phyloP scores from a whole-genome alignment of 139 green algal genomes.

The Edaphochlamys debaryana region DNA sequence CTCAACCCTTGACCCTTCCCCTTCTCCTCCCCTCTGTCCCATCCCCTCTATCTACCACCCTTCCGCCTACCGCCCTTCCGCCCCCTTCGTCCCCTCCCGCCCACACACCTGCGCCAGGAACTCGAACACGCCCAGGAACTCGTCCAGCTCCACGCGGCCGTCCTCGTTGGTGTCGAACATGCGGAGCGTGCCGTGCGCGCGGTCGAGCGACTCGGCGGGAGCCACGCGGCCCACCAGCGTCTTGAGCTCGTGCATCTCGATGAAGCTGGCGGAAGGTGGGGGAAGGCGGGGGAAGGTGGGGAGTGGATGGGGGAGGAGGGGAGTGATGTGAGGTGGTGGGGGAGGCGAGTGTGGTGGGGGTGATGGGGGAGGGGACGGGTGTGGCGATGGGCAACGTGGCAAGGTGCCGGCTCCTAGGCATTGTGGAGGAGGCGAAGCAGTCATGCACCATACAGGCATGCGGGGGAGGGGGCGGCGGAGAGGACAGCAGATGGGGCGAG shows the following conservation, averaged over 20 bases:
- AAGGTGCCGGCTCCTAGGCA: too few species aligned
- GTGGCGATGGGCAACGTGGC: too few species aligned
- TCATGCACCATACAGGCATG: too few species aligned
- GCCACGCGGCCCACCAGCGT: conserved; percentile 34
- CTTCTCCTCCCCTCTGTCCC: background rate
- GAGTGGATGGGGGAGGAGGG: too few species aligned
- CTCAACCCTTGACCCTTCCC: too few species aligned
- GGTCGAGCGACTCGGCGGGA: conserved; percentile 30
- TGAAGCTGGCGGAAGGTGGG: conserved; percentile 34
- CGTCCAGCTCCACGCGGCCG: conserved; percentile 31
- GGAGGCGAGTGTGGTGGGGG: too few species aligned
- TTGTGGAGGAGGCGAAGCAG: too few species aligned
- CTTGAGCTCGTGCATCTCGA: conserved; percentile 45
- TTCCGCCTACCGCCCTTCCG: background rate
- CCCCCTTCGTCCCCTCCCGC: background rate
- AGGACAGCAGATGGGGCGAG: too few species aligned
- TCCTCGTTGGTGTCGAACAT: conserved; percentile 46
- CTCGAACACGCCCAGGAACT: conserved; percentile 38
- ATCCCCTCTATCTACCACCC: background rate
- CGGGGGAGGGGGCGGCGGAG: too few species aligned
- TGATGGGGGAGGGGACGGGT: too few species aligned
- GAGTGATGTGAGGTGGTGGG: too few species aligned
- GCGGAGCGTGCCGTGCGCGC: conserved; percentile 22
- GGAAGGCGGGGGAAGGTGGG: background rate
- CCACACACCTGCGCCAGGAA: conserved; percentile 38